Evolutionary conservation across 768 basidiomycete genomes (phyloP).

Genomic region (Megacollybia marginata): DNA sequence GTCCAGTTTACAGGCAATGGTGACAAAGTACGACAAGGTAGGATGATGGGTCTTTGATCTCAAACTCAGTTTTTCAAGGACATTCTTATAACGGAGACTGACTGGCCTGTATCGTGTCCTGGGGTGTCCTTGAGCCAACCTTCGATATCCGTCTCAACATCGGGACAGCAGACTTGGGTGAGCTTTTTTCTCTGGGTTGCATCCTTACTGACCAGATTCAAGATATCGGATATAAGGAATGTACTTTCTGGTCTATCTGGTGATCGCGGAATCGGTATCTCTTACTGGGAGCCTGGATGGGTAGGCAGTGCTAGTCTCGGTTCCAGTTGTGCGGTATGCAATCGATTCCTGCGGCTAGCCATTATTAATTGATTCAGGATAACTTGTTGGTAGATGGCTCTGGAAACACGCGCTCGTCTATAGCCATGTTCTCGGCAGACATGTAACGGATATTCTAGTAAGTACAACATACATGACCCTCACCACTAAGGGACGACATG

Average conservation of each 20-base stretch:
- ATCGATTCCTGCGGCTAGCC: background rate
- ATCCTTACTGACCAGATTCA: background rate
- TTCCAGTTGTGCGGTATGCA: conserved; percentile 31
- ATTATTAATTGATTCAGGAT: conserved; percentile 24
- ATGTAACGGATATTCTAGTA: conserved; percentile 20
- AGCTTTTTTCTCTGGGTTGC: background rate
- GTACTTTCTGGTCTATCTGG: conserved; percentile 36
- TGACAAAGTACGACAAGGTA: conserved; percentile 44
- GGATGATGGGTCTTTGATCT: background rate
- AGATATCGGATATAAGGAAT: conserved; percentile 33
- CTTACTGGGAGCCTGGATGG: conserved; percentile 69
- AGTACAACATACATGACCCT: background rate
- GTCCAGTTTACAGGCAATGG: conserved; percentile 42
- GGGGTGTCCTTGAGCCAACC: conserved; percentile 36
- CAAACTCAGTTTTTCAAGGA: conserved; percentile 20
- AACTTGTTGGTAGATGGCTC: conserved; percentile 40
- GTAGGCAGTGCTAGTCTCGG: conserved; percentile 45
- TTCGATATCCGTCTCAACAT: conserved; percentile 36
- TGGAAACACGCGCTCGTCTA: conserved; percentile 35
- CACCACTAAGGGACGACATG: background rate
- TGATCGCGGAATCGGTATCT: conserved; percentile 38
- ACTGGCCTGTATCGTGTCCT: conserved; percentile 51
- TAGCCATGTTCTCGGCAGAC: conserved; percentile 29
- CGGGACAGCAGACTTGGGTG: conserved; percentile 50
- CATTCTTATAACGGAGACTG: conserved; percentile 56